Base-by-base conservation (phyloP, 345 rosid genomes). In the Gossypium mustelinum region DNA sequence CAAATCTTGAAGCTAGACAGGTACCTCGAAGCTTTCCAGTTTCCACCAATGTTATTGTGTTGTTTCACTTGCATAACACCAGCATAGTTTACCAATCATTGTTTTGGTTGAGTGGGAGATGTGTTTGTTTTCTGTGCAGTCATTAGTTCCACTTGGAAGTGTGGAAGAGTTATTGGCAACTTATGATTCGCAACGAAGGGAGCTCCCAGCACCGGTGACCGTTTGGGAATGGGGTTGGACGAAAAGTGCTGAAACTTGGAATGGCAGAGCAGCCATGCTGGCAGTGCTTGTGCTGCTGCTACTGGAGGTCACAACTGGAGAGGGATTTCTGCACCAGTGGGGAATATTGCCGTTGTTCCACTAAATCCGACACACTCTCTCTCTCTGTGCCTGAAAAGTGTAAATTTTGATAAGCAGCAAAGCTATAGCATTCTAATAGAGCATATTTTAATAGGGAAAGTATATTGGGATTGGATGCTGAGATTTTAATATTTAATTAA, bases 221-320 rank as follows among this genome's bases (percentile, higher is more conserved):
- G 77, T 94, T 65, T 94, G 99, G 99, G 99, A 94, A 85, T 92
- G 98, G 99, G 98, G 99, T 76, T 94, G 98, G 98, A 94, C 98
- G 10, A 91, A 80, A 86, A 94, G 98, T 82, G 98, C 98, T 0
- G 98, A 94, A 81, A 94, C 98, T 60, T 92, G 98, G 98, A 94
- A 94, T 18, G 98, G 98, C 63, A 85, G 98, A 83, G 98, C 98
- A 43, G 98, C 98, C 60, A 92, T 94, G 98, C 80, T 94, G 68
- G 98, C 97, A 17, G 97, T 92, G 73, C 82, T 94, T 11, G 90
- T 92, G 54, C 89, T 94, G 13, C 69, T 92, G 88, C 87, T 90
- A 63, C 86, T 92, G 0, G 98, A 94, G 82, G 94, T 94, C 76
- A 87, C 97, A 72, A 94, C 99, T 0, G 99, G 99, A 29, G 77